Evolutionary conservation across 202 grass and related monocot genomes (phyloP).

Genomic region (Setaria italica): DNA sequence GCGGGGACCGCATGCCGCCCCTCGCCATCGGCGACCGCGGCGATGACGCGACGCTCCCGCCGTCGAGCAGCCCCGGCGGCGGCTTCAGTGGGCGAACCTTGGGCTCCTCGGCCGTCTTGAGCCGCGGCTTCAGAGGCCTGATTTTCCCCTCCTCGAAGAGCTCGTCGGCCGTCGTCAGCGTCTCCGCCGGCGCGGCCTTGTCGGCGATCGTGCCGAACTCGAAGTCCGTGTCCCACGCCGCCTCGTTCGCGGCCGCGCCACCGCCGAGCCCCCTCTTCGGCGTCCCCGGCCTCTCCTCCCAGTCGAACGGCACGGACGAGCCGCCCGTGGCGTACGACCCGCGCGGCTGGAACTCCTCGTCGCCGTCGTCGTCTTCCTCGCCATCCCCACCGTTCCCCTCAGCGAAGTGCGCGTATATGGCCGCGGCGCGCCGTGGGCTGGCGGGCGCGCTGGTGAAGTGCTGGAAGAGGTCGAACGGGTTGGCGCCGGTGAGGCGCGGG

Average conservation of each 20-base stretch:
- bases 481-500: conserved; percentile 50
- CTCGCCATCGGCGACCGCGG: conserved; percentile 59
- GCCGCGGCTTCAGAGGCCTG: conserved; percentile 66
- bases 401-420: conserved; percentile 64
- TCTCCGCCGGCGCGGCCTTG: conserved; percentile 41
- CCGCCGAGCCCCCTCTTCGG: conserved; percentile 60
- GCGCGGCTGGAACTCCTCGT: conserved; percentile 40
- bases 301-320: conserved; percentile 78
- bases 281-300: conserved; percentile 94
- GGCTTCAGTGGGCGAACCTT: conserved; percentile 88
- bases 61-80: conserved; percentile 75
- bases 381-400: not conserved
- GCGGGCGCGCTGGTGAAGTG: conserved; percentile 91
- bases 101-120: conserved; percentile 37
- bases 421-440: conserved; percentile 78
- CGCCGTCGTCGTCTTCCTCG: not conserved
- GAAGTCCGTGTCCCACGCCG: conserved; percentile 66
- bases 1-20: conserved; percentile 49
- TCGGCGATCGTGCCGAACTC: conserved; percentile 63
- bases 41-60: conserved; percentile 63
- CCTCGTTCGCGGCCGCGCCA: not conserved
- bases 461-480: conserved; percentile 83
- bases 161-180: conserved; percentile 71
- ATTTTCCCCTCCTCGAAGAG: conserved; percentile 86
- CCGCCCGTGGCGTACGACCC: conserved; percentile 44